Conservation (phyloP, 164 flowering plant species). For the Buxus sempervirens region DNA sequence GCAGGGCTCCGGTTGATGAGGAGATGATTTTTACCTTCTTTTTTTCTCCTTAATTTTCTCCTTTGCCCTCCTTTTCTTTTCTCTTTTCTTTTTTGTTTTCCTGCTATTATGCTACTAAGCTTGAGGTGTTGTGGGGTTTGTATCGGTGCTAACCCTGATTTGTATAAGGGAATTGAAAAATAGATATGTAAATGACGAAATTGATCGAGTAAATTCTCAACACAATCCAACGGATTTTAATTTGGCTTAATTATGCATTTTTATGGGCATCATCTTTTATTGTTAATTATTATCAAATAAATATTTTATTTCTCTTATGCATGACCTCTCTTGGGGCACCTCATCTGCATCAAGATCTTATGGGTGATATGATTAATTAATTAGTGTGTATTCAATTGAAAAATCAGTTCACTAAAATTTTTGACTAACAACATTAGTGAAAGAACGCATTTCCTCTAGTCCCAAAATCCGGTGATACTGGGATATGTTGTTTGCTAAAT, state of each 20-base stretch:
- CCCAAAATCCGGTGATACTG: no score
- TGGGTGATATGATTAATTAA: no score
- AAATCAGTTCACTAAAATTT: no score
- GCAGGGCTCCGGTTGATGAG: constrained; percentile 20
- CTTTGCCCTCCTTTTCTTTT: constrained; percentile 2
- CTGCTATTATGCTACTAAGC: constrained; percentile 9
- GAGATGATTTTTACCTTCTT: constrained; percentile 4
- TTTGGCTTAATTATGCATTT: background rate
- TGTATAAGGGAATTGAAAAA: constrained; percentile 27
- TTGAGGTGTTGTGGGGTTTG: constrained; percentile 23
- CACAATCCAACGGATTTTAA: background rate
- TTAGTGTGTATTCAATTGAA: no score
- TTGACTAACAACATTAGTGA: no score
- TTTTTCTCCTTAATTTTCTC: background rate
- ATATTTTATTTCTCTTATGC: no score
- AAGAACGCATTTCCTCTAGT: no score
- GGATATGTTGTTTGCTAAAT: no score
- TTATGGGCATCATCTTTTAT: background rate
- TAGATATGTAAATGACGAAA: constrained; percentile 25
- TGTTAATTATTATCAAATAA: background rate
- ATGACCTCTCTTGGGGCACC: no score
- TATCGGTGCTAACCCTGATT: constrained; percentile 25
- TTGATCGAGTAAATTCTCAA: constrained; percentile 13
- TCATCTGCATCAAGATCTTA: no score
- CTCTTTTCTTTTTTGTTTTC: constrained; percentile 10